A percentile compares a stretch with the other conserved stretches of the same genome.
Evolutionary conservation across 2,329 filamentous ascomycete genomes (phyloP).

Genomic region (Gnomoniopsis sp.): DNA sequence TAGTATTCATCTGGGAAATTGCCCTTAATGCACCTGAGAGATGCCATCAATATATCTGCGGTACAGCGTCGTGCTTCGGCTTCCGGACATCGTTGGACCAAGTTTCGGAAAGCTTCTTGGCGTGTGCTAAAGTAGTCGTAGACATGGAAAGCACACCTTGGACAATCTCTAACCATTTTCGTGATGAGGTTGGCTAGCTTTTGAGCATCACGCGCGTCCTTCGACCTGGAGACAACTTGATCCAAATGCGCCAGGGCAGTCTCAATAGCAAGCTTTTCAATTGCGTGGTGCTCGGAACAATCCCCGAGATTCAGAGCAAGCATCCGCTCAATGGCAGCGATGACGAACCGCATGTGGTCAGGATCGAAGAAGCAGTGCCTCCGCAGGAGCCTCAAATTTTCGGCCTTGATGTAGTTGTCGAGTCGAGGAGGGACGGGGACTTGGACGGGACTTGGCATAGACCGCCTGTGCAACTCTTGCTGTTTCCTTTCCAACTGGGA

Average conservation of each 20-base stretch:
- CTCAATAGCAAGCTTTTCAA: conserved; percentile 49
- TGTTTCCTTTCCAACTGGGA: conserved; percentile 58
- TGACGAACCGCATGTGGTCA: conserved; percentile 65
- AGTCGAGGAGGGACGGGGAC: conserved; percentile 43
- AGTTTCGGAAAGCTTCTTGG: conserved; percentile 56
- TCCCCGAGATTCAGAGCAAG: conserved; percentile 43
- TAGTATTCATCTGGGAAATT: conserved; percentile 46
- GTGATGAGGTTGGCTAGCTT: conserved; percentile 40
- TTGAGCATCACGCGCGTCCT: conserved; percentile 63
- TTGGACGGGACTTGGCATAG: conserved; percentile 38
- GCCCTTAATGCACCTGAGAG: conserved; percentile 50
- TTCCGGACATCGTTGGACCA: conserved; percentile 62
- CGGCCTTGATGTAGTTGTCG: conserved; percentile 59
- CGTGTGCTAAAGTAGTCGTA: conserved; percentile 59
- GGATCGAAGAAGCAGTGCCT: conserved; percentile 78
- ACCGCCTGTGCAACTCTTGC: conserved; percentile 37
- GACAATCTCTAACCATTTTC: conserved; percentile 46
- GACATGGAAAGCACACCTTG: conserved; percentile 54
- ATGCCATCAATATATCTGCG: conserved; percentile 47
- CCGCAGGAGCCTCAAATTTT: conserved; percentile 72
- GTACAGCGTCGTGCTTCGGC: conserved; percentile 50
- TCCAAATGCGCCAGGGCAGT: conserved; percentile 66
- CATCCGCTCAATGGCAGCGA: conserved; percentile 56
- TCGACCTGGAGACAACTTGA: conserved; percentile 69
- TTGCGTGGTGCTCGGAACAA: conserved; percentile 46